A percentile compares a stretch with the other conserved stretches of the same genome.
phyloP scores from a whole-genome alignment of 1,139 yeast species.

The Ogataea hybrid region DNA sequence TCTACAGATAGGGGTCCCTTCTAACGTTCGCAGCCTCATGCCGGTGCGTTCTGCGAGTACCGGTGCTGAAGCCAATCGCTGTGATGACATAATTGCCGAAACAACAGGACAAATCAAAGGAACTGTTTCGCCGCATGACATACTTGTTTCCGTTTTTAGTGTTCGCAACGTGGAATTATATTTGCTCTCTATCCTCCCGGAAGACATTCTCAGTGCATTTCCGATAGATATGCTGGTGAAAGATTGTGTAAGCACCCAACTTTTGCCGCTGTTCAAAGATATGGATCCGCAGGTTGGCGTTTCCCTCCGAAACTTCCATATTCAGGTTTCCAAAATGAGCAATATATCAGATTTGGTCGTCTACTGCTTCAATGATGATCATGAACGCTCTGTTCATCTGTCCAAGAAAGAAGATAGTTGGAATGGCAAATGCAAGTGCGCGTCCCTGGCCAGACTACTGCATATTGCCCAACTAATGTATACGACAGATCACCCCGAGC shows the following conservation, averaged over 20 bases:
- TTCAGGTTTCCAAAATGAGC: slow-evolving; percentile 71
- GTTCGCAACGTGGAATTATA: slow-evolving; percentile 35
- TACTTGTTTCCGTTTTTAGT: slow-evolving; percentile 45
- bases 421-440: slow-evolving; percentile 35
- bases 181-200: slow-evolving; percentile 19
- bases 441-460: slow-evolving; percentile 46
- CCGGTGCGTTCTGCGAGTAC: slow-evolving; percentile 46
- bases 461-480: slow-evolving; percentile 53
- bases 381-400: slow-evolving; percentile 20
- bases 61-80: slow-evolving; percentile 25
- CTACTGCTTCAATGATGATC: slow-evolving; percentile 48
- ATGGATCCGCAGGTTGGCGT: slow-evolving; percentile 68
- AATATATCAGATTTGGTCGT: slow-evolving; percentile 67
- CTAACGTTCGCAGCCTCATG: slow-evolving; percentile 43
- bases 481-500: slow-evolving; percentile 33
- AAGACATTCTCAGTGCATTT: slow-evolving; percentile 17
- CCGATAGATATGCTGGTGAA: slow-evolving; percentile 33
- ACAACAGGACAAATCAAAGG: slow-evolving; percentile 57
- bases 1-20: slow-evolving; percentile 14
- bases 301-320: slow-evolving; percentile 71
- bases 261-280: slow-evolving; percentile 52
- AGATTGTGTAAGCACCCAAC: slow-evolving; percentile 45
- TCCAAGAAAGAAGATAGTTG: slow-evolving; percentile 17
- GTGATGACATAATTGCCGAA: slow-evolving; percentile 39
- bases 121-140: slow-evolving; percentile 57